Base-by-base conservation (phyloP, 2,329 filamentous ascomycete genomes). In the Colletotrichum tropicale region DNA sequence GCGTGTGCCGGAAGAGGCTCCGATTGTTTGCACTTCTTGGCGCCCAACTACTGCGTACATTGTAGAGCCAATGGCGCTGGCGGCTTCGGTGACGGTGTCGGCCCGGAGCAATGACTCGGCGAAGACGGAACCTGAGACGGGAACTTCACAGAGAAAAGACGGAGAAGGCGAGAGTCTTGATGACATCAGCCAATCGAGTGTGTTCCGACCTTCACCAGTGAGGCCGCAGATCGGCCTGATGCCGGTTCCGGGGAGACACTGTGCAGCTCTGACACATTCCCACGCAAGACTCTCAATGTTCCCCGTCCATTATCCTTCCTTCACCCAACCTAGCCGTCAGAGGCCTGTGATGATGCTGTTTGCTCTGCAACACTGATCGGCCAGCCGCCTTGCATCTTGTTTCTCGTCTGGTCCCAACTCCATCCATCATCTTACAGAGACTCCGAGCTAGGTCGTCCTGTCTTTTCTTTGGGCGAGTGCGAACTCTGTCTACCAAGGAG, bases 171-270 rank as follows among this genome's bases (percentile, higher is more conserved):
- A 52, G 64, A 34, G 21, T 15, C 16, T 26, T 32, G 15, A 69
- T 62, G 71, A 74, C 71, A 74, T 71, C 58, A 71, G 52, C 71
- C 67, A 74, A 71, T 74, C 30, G 8, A 62, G 21, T n/a, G 16
- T 15, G 56, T 62, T 72, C 64, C 55, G 56, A 60, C 69, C 8
- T 65, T 38, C 26, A 43, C 56, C 28, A n/a, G 34, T 21, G 26
- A 26, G 24, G n/a, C n/a, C n/a, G n/a, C n/a, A 32, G 67, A 18
- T 48, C 66, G 30, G 21, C 64, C 52, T 13, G 15, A 36, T 36
- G 21, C 60, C 34, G 60, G 60, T 64, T 64, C 60, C 61, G 32
- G 34, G 61, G 61, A 38, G 43, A 48, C 43, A 48, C n/a, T 48
- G 15, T 48, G 43, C 43, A 64, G 34, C 34, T 43, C 61, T 13